Conservation (phyloP, 2,329 filamentous ascomycete genomes). For the Parastagonospora nodorum region DNA sequence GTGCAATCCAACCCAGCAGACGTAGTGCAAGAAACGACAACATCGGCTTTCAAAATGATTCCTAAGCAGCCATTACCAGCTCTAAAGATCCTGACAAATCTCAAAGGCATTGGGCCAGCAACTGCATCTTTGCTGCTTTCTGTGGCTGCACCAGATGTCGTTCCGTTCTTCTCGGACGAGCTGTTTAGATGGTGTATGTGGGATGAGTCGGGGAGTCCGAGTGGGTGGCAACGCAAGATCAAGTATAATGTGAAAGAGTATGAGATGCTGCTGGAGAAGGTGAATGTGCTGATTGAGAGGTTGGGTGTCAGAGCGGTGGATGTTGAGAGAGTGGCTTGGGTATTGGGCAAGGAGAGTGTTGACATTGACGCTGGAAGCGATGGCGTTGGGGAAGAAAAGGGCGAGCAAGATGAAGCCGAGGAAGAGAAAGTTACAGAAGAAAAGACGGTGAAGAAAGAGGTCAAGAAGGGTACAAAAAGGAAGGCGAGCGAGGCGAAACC, state of each 20-base stretch:
- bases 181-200: conserved; percentile 73
- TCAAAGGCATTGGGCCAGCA: conserved; percentile 80
- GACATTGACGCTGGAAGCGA: conserved; percentile 18
- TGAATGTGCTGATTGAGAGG: conserved; percentile 33
- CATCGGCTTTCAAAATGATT: conserved; percentile 54
- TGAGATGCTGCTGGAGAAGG: conserved; percentile 53
- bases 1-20: conserved; percentile 63
- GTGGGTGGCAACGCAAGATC: conserved; percentile 58
- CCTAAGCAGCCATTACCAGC: conserved; percentile 33
- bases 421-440: conserved; percentile 1
- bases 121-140: conserved; percentile 77
- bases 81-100: conserved; percentile 60
- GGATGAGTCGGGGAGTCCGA: conserved; percentile 51
- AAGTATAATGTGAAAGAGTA: conserved; percentile 77
- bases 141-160: conserved; percentile 62
- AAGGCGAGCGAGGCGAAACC: conserved; percentile 21
- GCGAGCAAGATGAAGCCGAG: background rate
- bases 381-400: background rate
- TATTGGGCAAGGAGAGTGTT: conserved; percentile 58
- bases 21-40: conserved; percentile 55
- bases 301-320: conserved; percentile 58
- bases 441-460: conserved; percentile 11
- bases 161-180: conserved; percentile 82
- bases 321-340: conserved; percentile 73
- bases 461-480: conserved; percentile 28